Evolutionary conservation across 2,329 filamentous ascomycete genomes (phyloP).

Genomic region (Phyllosticta citriasiana): DNA sequence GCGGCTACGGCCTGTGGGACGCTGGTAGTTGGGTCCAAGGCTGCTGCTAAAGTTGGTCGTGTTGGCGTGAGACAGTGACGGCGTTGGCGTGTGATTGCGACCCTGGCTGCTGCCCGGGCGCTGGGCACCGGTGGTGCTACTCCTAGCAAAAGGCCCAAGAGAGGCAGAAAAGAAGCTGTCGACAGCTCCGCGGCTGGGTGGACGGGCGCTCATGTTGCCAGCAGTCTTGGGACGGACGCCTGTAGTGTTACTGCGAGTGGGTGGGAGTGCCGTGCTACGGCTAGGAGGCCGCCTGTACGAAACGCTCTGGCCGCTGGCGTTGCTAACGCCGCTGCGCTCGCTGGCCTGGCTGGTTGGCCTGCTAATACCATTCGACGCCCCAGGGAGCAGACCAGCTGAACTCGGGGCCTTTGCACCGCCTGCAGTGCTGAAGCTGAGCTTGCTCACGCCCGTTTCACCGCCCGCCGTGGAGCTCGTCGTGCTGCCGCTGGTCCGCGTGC

Average conservation of each 20-base stretch:
- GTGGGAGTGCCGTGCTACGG: conserved; percentile 3
- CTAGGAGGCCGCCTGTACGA: conserved; percentile 1
- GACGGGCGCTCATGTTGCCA: not conserved
- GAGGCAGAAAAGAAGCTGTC: not conserved
- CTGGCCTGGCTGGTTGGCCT: conserved; percentile 62
- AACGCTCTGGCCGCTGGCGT: conserved; percentile 14
- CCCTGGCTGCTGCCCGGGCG: conserved; percentile 26
- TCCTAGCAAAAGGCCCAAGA: conserved; percentile 1
- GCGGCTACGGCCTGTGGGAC: conserved; percentile 1
- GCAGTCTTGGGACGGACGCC: not conserved
- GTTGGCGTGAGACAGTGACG: not conserved
- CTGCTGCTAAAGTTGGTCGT: not conserved
- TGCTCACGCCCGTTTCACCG: conserved; percentile 17
- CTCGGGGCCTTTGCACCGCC: conserved; percentile 24
- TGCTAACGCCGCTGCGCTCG: conserved; percentile 43
- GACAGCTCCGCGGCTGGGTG: not conserved
- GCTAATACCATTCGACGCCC: conserved; percentile 28
- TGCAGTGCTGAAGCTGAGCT: conserved; percentile 13
- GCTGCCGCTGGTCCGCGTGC: conserved; percentile 51
- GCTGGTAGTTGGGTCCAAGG: not conserved
- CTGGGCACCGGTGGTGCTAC: conserved; percentile 3
- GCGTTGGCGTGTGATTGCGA: not conserved
- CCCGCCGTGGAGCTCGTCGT: conserved; percentile 30
- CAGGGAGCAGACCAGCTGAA: conserved; percentile 18
- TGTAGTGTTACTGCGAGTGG: not conserved